These are phyloP conservation scores for Ramalina peruviana DNA, from an alignment of 495 filamentous ascomycete genomes.

Conservation along the genomic window DNA sequence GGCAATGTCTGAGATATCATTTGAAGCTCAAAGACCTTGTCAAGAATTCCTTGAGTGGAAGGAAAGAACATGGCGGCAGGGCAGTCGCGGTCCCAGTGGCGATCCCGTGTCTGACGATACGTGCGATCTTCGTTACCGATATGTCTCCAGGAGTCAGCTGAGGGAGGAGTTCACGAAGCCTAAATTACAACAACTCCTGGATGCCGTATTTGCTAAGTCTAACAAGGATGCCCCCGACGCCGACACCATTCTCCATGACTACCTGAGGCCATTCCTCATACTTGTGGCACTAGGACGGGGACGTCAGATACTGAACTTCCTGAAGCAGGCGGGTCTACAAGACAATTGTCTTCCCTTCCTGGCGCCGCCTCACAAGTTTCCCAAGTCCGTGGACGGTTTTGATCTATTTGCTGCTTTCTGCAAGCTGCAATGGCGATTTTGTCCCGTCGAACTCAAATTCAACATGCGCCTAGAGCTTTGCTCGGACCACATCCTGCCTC, in stretches of 20 bases:
- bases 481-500: constrained; percentile 6
- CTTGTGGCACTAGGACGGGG: constrained; percentile 5
- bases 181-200: not conserved
- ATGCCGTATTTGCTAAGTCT: not conserved
- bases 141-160: too few relatives aligned
- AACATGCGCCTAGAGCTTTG: constrained; percentile 3
- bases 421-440: constrained; percentile 11
- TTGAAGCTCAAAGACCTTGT: too few relatives aligned
- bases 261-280: constrained; percentile 9
- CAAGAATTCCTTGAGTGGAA: too few relatives aligned
- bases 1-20: too few relatives aligned
- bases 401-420: constrained; percentile 3
- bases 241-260: constrained; percentile 3
- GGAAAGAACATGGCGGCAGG: too few relatives aligned
- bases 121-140: too few relatives aligned
- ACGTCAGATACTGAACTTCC: constrained; percentile 3
- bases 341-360: constrained; percentile 8
- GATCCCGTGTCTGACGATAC: too few relatives aligned
- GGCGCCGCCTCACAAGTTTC: not conserved
- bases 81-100: too few relatives aligned
- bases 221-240: not conserved
- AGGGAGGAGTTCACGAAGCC: not conserved
- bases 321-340: constrained; percentile 1
- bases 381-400: not conserved
- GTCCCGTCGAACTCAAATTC: constrained; percentile 1